Percentiles rank a stretch among this genome's conserved stretches.
Conservation (phyloP, 306 rosid genomes). For the Prunus campanulata region DNA sequence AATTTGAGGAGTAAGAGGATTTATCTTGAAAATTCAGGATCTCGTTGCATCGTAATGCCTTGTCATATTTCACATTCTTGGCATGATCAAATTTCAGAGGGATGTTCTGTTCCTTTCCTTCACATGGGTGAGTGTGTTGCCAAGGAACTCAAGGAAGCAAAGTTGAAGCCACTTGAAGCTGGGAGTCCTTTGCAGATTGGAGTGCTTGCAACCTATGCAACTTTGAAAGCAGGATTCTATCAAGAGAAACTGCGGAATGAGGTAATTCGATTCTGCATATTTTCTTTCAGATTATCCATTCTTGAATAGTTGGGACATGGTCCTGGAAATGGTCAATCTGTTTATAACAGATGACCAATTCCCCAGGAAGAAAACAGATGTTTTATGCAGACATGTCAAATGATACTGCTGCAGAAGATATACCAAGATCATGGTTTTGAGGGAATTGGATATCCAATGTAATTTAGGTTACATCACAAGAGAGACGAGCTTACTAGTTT, state of each 20-base stretch:
- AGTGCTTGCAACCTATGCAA: slow-evolving; percentile 63
- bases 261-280: slow-evolving; percentile 38
- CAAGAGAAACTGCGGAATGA: slow-evolving; percentile 74
- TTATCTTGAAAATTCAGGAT: slow-evolving; percentile 74
- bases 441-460: no score
- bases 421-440: no score
- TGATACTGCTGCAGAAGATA: no score
- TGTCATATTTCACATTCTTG: slow-evolving; percentile 80
- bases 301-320: not conserved
- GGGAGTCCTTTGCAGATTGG: slow-evolving; percentile 73
- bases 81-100: slow-evolving; percentile 66
- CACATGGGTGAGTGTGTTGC: slow-evolving; percentile 79
- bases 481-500: no score
- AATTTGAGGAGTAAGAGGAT: slow-evolving; percentile 47
- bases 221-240: slow-evolving; percentile 65
- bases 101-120: slow-evolving; percentile 64
- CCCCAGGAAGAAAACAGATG: not conserved
- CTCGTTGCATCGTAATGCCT: slow-evolving; percentile 78
- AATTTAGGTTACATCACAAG: no score
- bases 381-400: no score
- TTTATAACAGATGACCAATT: not conserved
- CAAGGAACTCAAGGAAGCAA: slow-evolving; percentile 82
- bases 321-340: not conserved
- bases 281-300: not conserved
- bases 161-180: slow-evolving; percentile 79